Evolutionary conservation across 2,329 filamentous ascomycete genomes (phyloP).

Genomic region (Pseudogymnoascus verrucosus): DNA sequence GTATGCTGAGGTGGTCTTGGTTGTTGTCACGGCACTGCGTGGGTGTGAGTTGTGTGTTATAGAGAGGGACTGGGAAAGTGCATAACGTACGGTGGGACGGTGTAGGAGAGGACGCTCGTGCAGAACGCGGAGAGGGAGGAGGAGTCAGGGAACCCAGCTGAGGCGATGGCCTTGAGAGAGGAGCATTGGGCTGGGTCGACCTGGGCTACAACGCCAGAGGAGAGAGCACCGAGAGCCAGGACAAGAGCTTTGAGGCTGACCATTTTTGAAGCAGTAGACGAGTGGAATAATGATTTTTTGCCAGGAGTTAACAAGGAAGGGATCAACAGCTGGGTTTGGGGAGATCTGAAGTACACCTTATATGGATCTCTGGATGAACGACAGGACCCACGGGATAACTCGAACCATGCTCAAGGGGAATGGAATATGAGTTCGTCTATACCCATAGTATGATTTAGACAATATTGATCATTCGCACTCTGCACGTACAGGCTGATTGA

Average conservation of each 20-base stretch:
- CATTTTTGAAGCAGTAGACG: slow-evolving; percentile 4
- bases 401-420: background rate
- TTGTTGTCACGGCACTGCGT: background rate
- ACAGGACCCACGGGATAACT: background rate
- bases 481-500: background rate
- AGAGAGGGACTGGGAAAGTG: background rate
- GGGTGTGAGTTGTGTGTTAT: background rate
- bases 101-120: slow-evolving; percentile 3
- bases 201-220: background rate
- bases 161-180: background rate
- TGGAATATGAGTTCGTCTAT: background rate
- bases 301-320: background rate
- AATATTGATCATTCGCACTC: slow-evolving; percentile 2
- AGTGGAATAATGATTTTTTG: background rate
- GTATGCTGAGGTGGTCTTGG: background rate
- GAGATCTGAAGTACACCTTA: background rate
- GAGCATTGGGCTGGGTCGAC: slow-evolving; percentile 1
- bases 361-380: background rate
- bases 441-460: background rate
- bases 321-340: background rate
- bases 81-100: background rate
- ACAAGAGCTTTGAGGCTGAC: slow-evolving; percentile 1
- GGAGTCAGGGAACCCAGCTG: background rate
- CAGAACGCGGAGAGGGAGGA: background rate
- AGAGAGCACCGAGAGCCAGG: background rate